A percentile compares a stretch with the other conserved stretches of the same genome.
Evolutionary conservation across 768 basidiomycete species (phyloP).

Genomic region (Tricholoma terreum): DNA sequence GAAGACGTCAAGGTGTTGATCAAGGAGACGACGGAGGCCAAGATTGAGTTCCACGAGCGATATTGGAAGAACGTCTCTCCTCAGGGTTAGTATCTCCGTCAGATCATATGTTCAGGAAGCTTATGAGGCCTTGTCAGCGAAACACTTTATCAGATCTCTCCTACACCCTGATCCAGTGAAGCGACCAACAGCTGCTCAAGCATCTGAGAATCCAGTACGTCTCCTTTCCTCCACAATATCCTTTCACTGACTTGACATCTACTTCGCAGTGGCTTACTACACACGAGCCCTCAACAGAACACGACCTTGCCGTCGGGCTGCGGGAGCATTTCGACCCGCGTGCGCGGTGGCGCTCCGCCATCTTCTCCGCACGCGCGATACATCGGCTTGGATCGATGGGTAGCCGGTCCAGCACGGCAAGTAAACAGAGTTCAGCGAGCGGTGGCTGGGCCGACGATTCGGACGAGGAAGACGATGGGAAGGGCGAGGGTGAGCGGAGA

Average conservation of each 20-base stretch:
- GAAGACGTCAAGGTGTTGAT: slow-evolving; percentile 74
- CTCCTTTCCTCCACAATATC: neutral
- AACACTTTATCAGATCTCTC: slow-evolving; percentile 73
- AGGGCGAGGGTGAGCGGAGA: slow-evolving; percentile 10
- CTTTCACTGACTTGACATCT: neutral
- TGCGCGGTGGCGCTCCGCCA: slow-evolving; percentile 71
- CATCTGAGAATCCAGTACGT: slow-evolving; percentile 62
- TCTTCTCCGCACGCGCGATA: slow-evolving; percentile 46
- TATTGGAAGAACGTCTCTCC: slow-evolving; percentile 91
- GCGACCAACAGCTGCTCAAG: slow-evolving; percentile 73
- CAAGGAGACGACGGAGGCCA: slow-evolving; percentile 80
- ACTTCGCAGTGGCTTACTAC: slow-evolving; percentile 66
- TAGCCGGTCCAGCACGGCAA: slow-evolving; percentile 19
- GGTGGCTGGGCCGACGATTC: slow-evolving; percentile 26
- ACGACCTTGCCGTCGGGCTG: slow-evolving; percentile 70
- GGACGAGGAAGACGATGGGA: slow-evolving; percentile 29
- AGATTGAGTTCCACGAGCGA: slow-evolving; percentile 86
- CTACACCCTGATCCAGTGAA: slow-evolving; percentile 67
- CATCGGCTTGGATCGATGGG: slow-evolving; percentile 34
- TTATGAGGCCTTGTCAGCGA: slow-evolving; percentile 49
- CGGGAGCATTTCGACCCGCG: slow-evolving; percentile 81
- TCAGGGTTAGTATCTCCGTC: slow-evolving; percentile 47
- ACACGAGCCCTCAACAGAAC: slow-evolving; percentile 60
- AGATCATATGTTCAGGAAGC: neutral
- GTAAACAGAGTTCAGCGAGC: slow-evolving; percentile 25